A percentile compares a stretch with the other conserved stretches of the same genome.
phyloP scores from a whole-genome alignment of 805 yeast genomes.

The Pichia phayaonensis region DNA sequence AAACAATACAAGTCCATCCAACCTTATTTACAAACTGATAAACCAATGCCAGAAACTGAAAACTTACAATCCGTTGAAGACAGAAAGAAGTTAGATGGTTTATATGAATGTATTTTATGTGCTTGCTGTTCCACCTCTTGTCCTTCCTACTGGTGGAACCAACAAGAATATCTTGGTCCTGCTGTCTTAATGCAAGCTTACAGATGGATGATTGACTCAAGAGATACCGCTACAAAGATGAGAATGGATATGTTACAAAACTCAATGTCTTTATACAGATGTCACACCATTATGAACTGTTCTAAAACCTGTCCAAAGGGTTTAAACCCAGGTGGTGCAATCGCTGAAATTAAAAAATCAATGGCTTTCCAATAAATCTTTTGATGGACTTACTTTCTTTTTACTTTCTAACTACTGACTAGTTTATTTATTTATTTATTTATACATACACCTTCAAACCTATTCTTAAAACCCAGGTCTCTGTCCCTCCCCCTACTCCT shows the following conservation, averaged over 20 bases:
- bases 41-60: conserved; percentile 89
- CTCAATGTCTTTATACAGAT: conserved; percentile 96
- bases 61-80: conserved; percentile 85
- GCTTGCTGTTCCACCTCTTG: conserved; percentile 99
- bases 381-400: not conserved
- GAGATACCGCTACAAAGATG: conserved; percentile 79
- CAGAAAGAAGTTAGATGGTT: conserved; percentile 92
- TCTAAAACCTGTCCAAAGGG: conserved; percentile 98
- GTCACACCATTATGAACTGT: conserved; percentile 99
- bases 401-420: no score
- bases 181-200: conserved; percentile 99
- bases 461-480: no score
- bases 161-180: conserved; percentile 96
- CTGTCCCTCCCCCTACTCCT: no score
- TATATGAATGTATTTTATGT: conserved; percentile 95
- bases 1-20: conserved; percentile 97
- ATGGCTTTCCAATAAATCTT: conserved; percentile 41
- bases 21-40: conserved; percentile 85
- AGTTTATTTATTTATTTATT: no score
- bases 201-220: conserved; percentile 96
- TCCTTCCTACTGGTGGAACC: conserved; percentile 99
- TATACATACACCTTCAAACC: no score
- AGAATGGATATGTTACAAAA: conserved; percentile 91
- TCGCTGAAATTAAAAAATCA: conserved; percentile 93
- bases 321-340: conserved; percentile 94